A percentile compares a stretch with the other conserved stretches of the same genome.
Conservation (phyloP, 2,329 filamentous ascomycete species). For the Botrytis byssoidea region DNA sequence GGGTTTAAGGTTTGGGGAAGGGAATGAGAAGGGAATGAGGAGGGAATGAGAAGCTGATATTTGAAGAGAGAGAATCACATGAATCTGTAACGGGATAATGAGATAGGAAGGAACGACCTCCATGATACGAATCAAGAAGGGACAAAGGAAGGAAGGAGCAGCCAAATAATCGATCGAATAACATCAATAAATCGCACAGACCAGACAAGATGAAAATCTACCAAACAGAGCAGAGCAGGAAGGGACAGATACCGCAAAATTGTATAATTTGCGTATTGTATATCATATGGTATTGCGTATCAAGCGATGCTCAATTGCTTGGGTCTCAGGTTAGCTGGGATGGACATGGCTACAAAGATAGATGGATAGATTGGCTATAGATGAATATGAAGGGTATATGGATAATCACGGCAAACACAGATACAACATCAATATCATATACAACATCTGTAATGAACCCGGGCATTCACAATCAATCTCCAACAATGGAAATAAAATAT, state of each 20-base stretch:
- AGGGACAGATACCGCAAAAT: not conserved
- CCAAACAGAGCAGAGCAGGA: not conserved
- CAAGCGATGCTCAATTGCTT: too few species aligned
- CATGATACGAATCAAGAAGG: too few species aligned
- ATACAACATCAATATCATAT: not conserved
- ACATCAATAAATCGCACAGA: not conserved
- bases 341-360: not conserved
- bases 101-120: not conserved
- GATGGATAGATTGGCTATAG: not conserved
- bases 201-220: too few species aligned
- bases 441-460: not conserved
- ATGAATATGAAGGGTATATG: not conserved
- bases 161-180: too few species aligned
- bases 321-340: too few species aligned
- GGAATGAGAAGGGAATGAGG: too few species aligned
- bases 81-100: too few species aligned
- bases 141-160: not conserved
- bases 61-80: not conserved
- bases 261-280: not conserved
- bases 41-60: too few species aligned
- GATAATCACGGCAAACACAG: not conserved
- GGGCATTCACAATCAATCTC: not conserved
- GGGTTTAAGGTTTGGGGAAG: not conserved
- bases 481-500: not conserved
- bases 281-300: not conserved